A percentile compares a stretch with the other conserved stretches of the same genome.
Conservation (phyloP, 257 asterid species). For the Nicotiana noctiflora region DNA sequence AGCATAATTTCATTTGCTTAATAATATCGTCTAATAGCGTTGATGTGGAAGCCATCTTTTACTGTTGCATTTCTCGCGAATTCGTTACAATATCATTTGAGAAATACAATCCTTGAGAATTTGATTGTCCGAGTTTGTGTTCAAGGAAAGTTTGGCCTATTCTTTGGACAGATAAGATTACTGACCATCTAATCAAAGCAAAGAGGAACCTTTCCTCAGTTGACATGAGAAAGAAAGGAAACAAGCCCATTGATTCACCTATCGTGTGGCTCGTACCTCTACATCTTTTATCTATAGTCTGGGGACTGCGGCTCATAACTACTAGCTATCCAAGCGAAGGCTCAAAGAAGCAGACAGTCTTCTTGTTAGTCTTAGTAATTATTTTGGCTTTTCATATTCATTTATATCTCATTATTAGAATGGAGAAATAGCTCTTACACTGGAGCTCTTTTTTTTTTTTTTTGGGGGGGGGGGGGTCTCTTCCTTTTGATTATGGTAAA, state of each 20-base stretch:
- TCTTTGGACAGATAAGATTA: not conserved
- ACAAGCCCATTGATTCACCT: not conserved
- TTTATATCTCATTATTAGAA: not conserved
- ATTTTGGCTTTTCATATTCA: not conserved
- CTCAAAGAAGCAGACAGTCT: not conserved
- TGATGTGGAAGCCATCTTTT: not conserved
- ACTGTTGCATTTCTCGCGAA: not conserved
- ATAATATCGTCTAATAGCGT: not conserved
- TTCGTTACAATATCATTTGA: not conserved
- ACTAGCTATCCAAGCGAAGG: not conserved
- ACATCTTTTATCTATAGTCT: not conserved
- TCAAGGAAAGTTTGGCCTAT: not conserved
- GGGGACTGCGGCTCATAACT: not conserved
- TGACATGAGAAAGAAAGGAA: not conserved
- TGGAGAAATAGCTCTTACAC: not conserved
- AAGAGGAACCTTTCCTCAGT: not conserved
- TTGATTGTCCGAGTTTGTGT: not conserved
- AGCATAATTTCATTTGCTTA: not conserved
- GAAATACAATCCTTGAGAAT: not conserved
- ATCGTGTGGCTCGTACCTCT: not conserved
- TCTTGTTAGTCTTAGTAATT: not conserved
- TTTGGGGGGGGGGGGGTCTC: not conserved
- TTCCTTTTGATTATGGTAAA: not conserved
- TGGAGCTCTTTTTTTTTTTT: not conserved
- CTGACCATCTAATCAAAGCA: not conserved